These are phyloP conservation scores for Pichia membranifaciens DNA, from an alignment of 805 yeast species.

Conservation along the genomic window DNA sequence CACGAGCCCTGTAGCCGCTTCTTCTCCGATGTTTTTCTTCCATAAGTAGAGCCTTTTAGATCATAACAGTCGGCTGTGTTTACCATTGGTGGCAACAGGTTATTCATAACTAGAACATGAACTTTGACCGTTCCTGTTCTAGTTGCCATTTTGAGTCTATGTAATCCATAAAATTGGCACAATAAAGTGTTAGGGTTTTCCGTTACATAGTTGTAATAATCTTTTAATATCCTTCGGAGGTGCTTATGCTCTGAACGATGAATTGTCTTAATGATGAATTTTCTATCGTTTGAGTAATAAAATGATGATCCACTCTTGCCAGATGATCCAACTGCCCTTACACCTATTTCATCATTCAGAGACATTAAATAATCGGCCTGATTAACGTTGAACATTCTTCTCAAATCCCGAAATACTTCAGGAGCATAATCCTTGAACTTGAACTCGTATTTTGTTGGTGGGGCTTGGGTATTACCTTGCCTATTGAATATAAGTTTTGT, in stretches of 20 bases:
- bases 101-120: conserved; percentile 94
- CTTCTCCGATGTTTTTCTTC: conserved; percentile 49
- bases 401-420: conserved; percentile 80
- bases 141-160: conserved; percentile 83
- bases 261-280: conserved; percentile 92
- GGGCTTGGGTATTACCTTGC: conserved; percentile 83
- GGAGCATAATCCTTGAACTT: conserved; percentile 97
- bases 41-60: conserved; percentile 88
- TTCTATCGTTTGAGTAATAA: conserved; percentile 88
- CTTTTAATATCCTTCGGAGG: conserved; percentile 62
- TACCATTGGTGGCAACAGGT: conserved; percentile 88
- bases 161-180: conserved; percentile 95
- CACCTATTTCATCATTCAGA: conserved; percentile 84
- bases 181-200: conserved; percentile 81
- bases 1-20: conserved; percentile 37
- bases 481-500: conserved; percentile 83
- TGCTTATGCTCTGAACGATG: conserved; percentile 90
- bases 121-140: conserved; percentile 56
- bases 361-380: conserved; percentile 95
- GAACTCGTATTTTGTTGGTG: conserved; percentile 91
- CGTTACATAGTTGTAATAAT: conserved; percentile 76
- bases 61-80: conserved; percentile 84
- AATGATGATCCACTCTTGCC: conserved; percentile 97
- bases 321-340: conserved; percentile 89
- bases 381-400: conserved; percentile 77